Conservation (phyloP, 495 filamentous ascomycete species). For the Penicillium canescens region DNA sequence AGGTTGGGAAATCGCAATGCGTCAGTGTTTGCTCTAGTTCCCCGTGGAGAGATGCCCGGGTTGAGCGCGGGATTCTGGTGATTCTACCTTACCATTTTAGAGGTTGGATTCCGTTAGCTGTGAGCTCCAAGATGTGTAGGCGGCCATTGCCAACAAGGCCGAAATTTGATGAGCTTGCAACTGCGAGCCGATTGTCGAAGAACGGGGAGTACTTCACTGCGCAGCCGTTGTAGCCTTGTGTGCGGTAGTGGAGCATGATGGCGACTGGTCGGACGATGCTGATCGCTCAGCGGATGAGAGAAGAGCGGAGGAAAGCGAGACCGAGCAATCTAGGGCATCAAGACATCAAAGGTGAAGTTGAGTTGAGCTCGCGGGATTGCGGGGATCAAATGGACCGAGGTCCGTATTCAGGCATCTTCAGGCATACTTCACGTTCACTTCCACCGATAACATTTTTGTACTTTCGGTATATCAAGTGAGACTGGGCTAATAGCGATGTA, state of each 20-base stretch:
- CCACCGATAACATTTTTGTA: no score
- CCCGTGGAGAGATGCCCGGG: background rate
- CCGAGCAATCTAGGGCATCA: constrained; percentile 14
- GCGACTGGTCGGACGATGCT: constrained; percentile 11
- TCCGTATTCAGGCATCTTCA: constrained; percentile 5
- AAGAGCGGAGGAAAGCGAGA: background rate
- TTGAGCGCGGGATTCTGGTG: constrained; percentile 1
- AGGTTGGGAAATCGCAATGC: background rate
- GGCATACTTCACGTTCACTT: background rate
- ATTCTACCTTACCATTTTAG: constrained; percentile 61
- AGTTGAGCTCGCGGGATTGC: constrained; percentile 9
- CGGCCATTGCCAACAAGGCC: constrained; percentile 96
- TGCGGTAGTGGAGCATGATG: constrained; percentile 88
- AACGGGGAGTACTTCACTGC: constrained; percentile 97
- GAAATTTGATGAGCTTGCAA: constrained; percentile 85
- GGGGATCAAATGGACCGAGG: constrained; percentile 13
- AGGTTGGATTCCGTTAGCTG: constrained; percentile 75
- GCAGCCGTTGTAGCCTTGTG: constrained; percentile 90
- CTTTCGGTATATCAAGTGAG: no score
- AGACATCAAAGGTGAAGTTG: background rate
- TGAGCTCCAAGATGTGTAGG: constrained; percentile 77
- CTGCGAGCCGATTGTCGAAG: constrained; percentile 90
- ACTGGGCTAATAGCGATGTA: no score
- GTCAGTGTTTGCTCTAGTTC: background rate
- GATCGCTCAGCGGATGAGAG: background rate